Percentiles rank a stretch among this genome's conserved stretches.
phyloP scores from a whole-genome alignment of 2,329 filamentous ascomycete species.

The Neospermospora avenae region DNA sequence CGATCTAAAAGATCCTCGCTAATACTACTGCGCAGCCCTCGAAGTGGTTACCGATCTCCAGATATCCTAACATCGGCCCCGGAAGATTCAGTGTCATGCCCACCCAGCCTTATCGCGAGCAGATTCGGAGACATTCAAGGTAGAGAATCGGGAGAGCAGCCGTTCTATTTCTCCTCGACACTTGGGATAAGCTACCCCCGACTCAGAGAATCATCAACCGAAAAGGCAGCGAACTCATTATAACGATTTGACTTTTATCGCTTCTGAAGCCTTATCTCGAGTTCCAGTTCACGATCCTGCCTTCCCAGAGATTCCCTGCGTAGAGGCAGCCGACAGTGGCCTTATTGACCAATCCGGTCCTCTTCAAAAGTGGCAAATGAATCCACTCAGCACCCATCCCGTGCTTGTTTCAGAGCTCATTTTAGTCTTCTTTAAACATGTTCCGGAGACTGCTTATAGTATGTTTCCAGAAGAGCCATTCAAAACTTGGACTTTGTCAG shows the following conservation, averaged over 20 bases:
- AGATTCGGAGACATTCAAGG: constrained; percentile 30
- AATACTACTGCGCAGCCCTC: constrained; percentile 38
- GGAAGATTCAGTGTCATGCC: constrained; percentile 30
- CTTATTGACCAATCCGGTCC: constrained; percentile 22
- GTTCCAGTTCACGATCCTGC: constrained; percentile 23
- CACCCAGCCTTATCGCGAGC: constrained; percentile 31
- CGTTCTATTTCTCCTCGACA: constrained; percentile 31
- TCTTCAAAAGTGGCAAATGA: constrained; percentile 34
- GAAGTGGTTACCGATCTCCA: constrained; percentile 36
- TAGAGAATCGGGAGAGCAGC: constrained; percentile 29
- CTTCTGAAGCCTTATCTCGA: constrained; percentile 32
- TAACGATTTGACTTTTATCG: constrained; percentile 32
- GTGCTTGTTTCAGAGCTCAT: constrained; percentile 49
- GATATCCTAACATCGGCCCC: constrained; percentile 34
- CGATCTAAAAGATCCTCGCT: constrained; percentile 27
- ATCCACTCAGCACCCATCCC: constrained; percentile 51
- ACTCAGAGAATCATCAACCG: constrained; percentile 27
- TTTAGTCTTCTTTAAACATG: constrained; percentile 54
- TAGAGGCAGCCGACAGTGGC: constrained; percentile 16
- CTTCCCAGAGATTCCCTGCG: constrained; percentile 25
- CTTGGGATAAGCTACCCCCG: constrained; percentile 28
- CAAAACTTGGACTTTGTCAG: constrained; percentile 49
- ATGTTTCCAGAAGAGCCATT: constrained; percentile 55
- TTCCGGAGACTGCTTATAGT: constrained; percentile 51
- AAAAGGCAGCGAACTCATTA: constrained; percentile 34